Conservation (phyloP, 805 yeast species). For the Blastobotrys terrestris region DNA sequence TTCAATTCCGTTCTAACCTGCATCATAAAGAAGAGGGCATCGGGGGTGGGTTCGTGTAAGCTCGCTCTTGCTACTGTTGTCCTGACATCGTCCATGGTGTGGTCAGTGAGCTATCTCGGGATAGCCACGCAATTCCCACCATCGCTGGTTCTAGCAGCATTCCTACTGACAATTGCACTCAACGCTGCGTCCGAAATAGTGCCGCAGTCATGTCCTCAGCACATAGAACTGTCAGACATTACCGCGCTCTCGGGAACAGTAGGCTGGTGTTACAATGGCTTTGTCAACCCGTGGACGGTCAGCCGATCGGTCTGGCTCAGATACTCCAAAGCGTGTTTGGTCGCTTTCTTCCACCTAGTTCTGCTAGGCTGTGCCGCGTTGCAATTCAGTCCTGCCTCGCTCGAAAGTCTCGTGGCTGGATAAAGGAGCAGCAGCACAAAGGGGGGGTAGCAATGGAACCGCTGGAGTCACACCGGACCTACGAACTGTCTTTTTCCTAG, state of each 20-base stretch:
- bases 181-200: background rate
- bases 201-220: background rate
- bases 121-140: background rate
- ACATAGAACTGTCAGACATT: background rate
- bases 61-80: background rate
- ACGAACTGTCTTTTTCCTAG: no score
- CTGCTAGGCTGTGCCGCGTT: background rate
- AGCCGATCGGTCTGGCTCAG: background rate
- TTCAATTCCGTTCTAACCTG: background rate
- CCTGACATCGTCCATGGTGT: background rate
- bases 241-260: background rate
- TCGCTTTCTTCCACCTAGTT: background rate
- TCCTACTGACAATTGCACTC: background rate
- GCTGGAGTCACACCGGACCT: no score
- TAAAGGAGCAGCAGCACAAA: no score
- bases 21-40: background rate
- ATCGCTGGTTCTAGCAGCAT: background rate
- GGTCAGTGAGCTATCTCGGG: background rate
- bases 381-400: background rate
- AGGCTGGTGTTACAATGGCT: conserved; percentile 6
- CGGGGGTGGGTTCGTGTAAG: no score
- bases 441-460: conserved; percentile 39
- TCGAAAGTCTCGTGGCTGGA: no score
- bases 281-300: conserved; percentile 4
- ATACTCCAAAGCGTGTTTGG: background rate